Conservation (phyloP, 192 early-diverging fungal genomes). For the Coemansia sp. region DNA sequence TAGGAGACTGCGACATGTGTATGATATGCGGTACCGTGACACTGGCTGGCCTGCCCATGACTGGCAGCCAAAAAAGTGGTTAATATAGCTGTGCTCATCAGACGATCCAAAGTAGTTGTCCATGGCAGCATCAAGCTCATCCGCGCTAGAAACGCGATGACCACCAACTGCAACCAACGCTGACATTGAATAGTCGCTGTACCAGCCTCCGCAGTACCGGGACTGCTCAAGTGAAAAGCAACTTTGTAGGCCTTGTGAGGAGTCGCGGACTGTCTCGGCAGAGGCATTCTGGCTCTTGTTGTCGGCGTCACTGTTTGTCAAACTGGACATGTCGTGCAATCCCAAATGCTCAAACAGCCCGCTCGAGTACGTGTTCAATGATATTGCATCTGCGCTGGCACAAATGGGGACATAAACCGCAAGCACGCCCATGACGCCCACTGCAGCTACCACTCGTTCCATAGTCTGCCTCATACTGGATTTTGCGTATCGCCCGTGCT, state of each 20-base stretch:
- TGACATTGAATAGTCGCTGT: conserved; percentile 34
- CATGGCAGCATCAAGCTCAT: conserved; percentile 32
- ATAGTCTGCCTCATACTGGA: not conserved
- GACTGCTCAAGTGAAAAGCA: conserved; percentile 38
- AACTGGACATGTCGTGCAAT: not conserved
- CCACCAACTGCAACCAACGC: conserved; percentile 21
- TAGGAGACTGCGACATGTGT: conserved; percentile 41
- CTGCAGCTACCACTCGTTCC: not conserved
- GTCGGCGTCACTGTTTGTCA: not conserved
- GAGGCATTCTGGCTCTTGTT: not conserved
- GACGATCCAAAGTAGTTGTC: conserved; percentile 37
- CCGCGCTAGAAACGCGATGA: conserved; percentile 17
- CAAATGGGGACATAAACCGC: not conserved
- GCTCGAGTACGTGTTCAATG: conserved; percentile 6
- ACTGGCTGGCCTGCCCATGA: conserved; percentile 22
- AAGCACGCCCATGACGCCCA: not conserved
- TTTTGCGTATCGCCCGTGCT: not conserved
- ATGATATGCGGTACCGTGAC: conserved; percentile 39
- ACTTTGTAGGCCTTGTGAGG: not conserved
- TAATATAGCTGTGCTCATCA: conserved; percentile 23
- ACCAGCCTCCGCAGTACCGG: conserved; percentile 29
- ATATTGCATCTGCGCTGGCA: not conserved
- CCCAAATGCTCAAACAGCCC: conserved; percentile 3
- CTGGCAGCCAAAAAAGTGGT: conserved; percentile 39
- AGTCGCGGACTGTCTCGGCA: not conserved